These are phyloP conservation scores for Cordyceps tenuipes DNA, from an alignment of 2,329 filamentous ascomycete genomes.

Conservation along the genomic window DNA sequence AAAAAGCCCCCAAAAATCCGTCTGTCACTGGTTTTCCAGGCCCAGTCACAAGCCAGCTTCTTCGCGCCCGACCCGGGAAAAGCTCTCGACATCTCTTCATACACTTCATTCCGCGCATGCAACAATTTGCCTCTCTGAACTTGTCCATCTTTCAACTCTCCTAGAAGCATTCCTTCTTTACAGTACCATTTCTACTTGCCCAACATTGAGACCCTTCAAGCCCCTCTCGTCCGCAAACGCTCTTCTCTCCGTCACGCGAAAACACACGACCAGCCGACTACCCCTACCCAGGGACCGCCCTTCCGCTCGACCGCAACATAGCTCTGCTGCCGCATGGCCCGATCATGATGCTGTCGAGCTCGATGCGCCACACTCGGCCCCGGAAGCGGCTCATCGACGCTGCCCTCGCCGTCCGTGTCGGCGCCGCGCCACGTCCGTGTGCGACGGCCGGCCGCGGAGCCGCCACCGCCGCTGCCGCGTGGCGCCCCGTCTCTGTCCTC, in stretches of 20 bases:
- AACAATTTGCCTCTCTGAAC: neutral
- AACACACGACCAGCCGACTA: neutral
- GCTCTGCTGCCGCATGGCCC: slow-evolving; percentile 1
- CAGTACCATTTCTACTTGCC: too few relatives aligned
- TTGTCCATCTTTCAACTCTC: neutral
- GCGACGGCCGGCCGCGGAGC: slow-evolving; percentile 9
- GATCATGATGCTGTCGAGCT: slow-evolving; percentile 26
- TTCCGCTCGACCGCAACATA: neutral
- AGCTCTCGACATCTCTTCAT: too few relatives aligned
- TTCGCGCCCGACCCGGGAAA: neutral
- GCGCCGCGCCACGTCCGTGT: neutral
- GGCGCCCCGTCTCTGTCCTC: slow-evolving; percentile 55
- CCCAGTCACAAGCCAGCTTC: slow-evolving; percentile 11
- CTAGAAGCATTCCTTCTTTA: neutral
- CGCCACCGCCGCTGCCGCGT: slow-evolving; percentile 21
- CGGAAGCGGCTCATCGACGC: slow-evolving; percentile 16
- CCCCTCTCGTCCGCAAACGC: neutral
- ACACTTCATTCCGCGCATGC: neutral
- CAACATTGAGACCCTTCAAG: neutral
- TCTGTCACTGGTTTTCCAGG: neutral
- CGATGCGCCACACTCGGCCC: slow-evolving; percentile 29
- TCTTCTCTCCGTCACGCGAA: neutral
- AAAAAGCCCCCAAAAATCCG: neutral
- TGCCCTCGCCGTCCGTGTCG: neutral
- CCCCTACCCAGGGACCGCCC: neutral